These are phyloP conservation scores for Calophaca sinica DNA, from an alignment of 306 rosid genomes.

Conservation along the genomic window DNA sequence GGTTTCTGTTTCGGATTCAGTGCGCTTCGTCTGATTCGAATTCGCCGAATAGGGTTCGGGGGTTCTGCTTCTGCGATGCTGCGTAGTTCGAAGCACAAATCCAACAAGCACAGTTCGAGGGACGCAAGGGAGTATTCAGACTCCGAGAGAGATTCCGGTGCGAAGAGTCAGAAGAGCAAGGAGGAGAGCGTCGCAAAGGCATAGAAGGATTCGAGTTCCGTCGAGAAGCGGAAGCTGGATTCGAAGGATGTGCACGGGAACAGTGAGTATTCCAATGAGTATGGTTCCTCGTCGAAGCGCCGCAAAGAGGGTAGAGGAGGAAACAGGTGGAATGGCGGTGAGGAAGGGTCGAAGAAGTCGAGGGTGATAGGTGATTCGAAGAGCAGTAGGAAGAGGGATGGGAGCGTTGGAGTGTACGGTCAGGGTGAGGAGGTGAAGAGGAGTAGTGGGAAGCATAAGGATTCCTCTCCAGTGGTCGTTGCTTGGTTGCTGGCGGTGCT, in stretches of 20 bases:
- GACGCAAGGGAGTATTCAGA: conserved; percentile 96
- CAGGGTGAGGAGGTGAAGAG: conserved; percentile 74
- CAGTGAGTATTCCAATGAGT: conserved; percentile 69
- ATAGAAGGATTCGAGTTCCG: conserved; percentile 61
- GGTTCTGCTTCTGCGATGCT: conserved; percentile 65
- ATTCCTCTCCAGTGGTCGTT: conserved; percentile 47
- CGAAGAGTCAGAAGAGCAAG: conserved; percentile 77
- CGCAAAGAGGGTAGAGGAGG: conserved; percentile 74
- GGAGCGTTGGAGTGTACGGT: conserved; percentile 63
- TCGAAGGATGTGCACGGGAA: conserved; percentile 74
- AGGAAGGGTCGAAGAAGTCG: conserved; percentile 69
- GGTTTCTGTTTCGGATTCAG: conserved; percentile 50
- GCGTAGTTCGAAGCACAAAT: conserved; percentile 90
- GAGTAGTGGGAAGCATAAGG: conserved; percentile 82
- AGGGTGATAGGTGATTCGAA: conserved; percentile 69
- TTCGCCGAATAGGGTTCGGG: conserved; percentile 55
- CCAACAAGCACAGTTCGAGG: conserved; percentile 84
- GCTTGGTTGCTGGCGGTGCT: no score
- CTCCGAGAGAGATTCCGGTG: conserved; percentile 75
- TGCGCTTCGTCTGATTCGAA: conserved; percentile 12
- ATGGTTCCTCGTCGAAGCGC: conserved; percentile 77
- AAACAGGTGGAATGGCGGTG: conserved; percentile 92
- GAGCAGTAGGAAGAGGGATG: conserved; percentile 77
- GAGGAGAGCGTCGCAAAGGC: conserved; percentile 67
- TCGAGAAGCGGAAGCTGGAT: conserved; percentile 81